Evolutionary conservation across 2,329 filamentous ascomycete genomes (phyloP).

Genomic region (Chrysoporthe puriensis): DNA sequence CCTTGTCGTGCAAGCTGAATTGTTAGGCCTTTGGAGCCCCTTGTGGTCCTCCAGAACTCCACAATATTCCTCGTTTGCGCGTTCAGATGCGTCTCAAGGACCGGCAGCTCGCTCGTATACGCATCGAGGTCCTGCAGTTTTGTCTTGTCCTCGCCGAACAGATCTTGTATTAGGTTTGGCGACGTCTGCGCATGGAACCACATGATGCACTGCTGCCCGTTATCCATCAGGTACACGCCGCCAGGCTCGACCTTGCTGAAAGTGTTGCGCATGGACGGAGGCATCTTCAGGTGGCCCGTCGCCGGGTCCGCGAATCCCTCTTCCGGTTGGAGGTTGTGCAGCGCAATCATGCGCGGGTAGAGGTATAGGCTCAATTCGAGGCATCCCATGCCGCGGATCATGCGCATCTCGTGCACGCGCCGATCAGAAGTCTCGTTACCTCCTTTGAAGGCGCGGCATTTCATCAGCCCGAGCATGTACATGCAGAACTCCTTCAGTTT

Average conservation of each 20-base stretch:
- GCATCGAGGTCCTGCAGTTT: conserved; percentile 78
- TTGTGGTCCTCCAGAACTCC: conserved; percentile 78
- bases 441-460: conserved; percentile 90
- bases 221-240: conserved; percentile 92
- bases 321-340: conserved; percentile 85
- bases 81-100: conserved; percentile 89
- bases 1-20: conserved; percentile 92
- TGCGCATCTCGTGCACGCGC: conserved; percentile 86
- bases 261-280: conserved; percentile 76
- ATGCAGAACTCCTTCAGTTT: conserved; percentile 95
- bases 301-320: conserved; percentile 90
- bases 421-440: conserved; percentile 90
- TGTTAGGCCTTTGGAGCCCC: conserved; percentile 85
- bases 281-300: conserved; percentile 85
- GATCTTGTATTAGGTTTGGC: conserved; percentile 85
- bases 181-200: conserved; percentile 95
- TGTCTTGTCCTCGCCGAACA: conserved; percentile 79
- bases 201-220: conserved; percentile 86
- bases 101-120: conserved; percentile 76
- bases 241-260: conserved; percentile 90
- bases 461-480: conserved; percentile 90
- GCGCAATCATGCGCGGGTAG: conserved; percentile 88
- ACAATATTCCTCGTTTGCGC: conserved; percentile 93
- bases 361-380: conserved; percentile 88
- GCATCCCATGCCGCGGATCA: conserved; percentile 86